These are phyloP conservation scores for Vigna trinervia DNA, from an alignment of 306 rosid genomes.

Conservation along the genomic window DNA sequence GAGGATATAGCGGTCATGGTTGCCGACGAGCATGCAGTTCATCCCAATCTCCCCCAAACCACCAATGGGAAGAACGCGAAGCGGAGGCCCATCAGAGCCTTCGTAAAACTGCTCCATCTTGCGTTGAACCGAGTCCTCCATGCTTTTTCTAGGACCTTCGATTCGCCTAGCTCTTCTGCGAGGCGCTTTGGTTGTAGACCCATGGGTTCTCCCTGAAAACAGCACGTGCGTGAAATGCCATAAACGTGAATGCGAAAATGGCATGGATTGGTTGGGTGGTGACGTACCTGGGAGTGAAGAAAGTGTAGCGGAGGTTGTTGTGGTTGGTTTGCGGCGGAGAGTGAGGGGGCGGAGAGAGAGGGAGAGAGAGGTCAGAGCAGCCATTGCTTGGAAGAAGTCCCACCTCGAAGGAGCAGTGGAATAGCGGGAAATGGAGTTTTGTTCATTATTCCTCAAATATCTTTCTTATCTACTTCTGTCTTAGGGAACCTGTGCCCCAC, in stretches of 20 bases:
- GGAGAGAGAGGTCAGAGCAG: neutral
- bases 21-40: slow-evolving; percentile 20
- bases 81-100: slow-evolving; percentile 18
- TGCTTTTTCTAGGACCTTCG: slow-evolving; percentile 20
- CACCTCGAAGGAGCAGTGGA: neutral
- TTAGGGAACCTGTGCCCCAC: neutral
- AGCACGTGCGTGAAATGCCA: neutral
- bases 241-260: neutral
- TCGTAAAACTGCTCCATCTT: slow-evolving; percentile 27
- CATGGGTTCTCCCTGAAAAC: neutral
- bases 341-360: slow-evolving; percentile 1
- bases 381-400: neutral
- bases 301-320: neutral
- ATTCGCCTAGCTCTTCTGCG: neutral
- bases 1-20: slow-evolving; percentile 6
- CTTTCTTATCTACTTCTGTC: neutral
- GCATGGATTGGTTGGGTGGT: neutral
- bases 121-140: slow-evolving; percentile 17
- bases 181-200: neutral
- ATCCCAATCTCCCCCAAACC: slow-evolving; percentile 15
- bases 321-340: neutral
- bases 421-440: slow-evolving; percentile 6
- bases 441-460: neutral
- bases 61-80: slow-evolving; percentile 20
- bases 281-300: neutral